phyloP scores from a whole-genome alignment of 768 basidiomycete genomes.

The Rubroboletus satanas region DNA sequence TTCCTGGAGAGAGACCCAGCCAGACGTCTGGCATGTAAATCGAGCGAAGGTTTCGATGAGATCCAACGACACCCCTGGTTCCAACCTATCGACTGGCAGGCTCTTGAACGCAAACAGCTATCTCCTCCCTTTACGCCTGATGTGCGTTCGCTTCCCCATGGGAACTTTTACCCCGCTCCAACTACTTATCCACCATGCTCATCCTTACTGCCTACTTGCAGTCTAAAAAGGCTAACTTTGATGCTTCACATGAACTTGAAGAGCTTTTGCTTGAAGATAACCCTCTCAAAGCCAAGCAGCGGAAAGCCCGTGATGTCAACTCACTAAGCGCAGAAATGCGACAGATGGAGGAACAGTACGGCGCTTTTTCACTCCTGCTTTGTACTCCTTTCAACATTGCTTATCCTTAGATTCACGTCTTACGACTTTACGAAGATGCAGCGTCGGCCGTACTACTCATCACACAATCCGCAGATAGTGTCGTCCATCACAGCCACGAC shows the following conservation, averaged over 20 bases:
- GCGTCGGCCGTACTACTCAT: constrained; percentile 88
- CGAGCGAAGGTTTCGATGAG: constrained; percentile 77
- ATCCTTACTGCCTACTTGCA: constrained; percentile 31
- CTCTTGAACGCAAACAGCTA: constrained; percentile 70
- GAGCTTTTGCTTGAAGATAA: constrained; percentile 95
- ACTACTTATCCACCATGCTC: neutral
- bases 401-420: constrained; percentile 64
- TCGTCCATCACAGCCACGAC: constrained; percentile 68
- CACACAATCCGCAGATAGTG: constrained; percentile 65
- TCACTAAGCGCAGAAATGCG: constrained; percentile 88
- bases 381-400: neutral
- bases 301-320: constrained; percentile 82
- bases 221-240: constrained; percentile 99
- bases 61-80: constrained; percentile 86
- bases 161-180: neutral
- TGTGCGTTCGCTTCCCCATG: constrained; percentile 39
- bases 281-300: constrained; percentile 89
- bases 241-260: constrained; percentile 96
- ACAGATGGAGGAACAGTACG: constrained; percentile 97
- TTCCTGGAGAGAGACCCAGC: constrained; percentile 82
- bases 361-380: constrained; percentile 1
- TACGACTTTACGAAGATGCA: constrained; percentile 94
- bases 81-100: constrained; percentile 82
- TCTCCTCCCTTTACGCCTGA: constrained; percentile 89
- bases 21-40: constrained; percentile 79